These are phyloP conservation scores for Guyanaporus albipodus DNA, from an alignment of 768 basidiomycete species.

Conservation along the genomic window DNA sequence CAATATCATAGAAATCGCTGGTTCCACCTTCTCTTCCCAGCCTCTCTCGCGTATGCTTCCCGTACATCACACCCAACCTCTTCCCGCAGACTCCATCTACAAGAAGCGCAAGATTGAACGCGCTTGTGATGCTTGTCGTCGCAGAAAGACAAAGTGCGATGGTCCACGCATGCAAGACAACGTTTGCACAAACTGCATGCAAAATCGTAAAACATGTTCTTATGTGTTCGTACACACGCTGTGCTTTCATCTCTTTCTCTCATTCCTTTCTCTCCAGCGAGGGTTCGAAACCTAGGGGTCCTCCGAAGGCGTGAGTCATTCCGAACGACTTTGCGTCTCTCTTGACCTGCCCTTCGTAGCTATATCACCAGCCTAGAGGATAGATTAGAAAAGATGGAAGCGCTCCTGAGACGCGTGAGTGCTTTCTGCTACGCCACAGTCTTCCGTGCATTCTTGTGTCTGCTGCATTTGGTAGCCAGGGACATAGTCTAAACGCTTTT, in stretches of 20 bases:
- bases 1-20: conserved; percentile 29
- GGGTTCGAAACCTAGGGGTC: conserved; percentile 59
- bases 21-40: conserved; percentile 7
- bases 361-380: conserved; percentile 60
- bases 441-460: not conserved
- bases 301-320: conserved; percentile 58
- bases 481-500: conserved; percentile 7
- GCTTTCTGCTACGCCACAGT: not conserved
- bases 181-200: conserved; percentile 55
- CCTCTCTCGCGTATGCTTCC: conserved; percentile 6
- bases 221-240: conserved; percentile 45
- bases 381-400: conserved; percentile 52
- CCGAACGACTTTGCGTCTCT: not conserved
- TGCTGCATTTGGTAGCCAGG: not conserved
- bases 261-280: conserved; percentile 38
- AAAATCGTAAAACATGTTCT: conserved; percentile 49
- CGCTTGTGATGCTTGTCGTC: conserved; percentile 58
- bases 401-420: conserved; percentile 49
- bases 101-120: conserved; percentile 49
- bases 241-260: not conserved
- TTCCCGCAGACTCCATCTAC: conserved; percentile 18
- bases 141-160: conserved; percentile 59
- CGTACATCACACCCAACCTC: not conserved
- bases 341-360: conserved; percentile 27
- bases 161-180: conserved; percentile 49